Evolutionary conservation across 345 rosid genomes (phyloP), one percentile per base, ranked within the genome.

Genomic region (Euphorbia lathyris): DNA sequence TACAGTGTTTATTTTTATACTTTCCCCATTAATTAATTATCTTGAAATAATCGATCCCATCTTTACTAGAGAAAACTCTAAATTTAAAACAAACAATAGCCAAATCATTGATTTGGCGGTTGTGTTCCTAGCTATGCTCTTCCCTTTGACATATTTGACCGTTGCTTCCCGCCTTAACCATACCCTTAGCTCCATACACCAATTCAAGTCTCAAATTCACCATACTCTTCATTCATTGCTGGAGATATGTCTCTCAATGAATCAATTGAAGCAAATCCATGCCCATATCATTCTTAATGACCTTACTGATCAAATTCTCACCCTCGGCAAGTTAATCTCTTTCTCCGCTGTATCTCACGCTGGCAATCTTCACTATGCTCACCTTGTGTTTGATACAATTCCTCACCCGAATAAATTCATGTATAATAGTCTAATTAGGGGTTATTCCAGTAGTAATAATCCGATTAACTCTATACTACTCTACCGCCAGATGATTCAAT

Each of bases 381-480:
- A 52, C 25, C 58, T 27, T 14, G 65, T 58, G 9, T 66, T 65
- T 60, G 23, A 72, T 14, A 68, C 4, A 64, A 63, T 72, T 55
- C 29, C 22, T 13, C 7, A 38, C 9, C 67, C 75, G 29, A 64
- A 38, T 42, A 42, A 72, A 36, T 72, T 72, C 47, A 72, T 55
- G 75, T 55, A 7, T 40, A 72, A 72, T 55, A 74, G 75, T 50
- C 57, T 78, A 59, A 78, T 73, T 29, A 76, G 81, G 68, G 84
- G 72, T 12, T 73, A 71, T 56, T 79, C 80, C 1, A 61, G 38
- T 50, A n/a, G 64, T 23, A 56, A 45, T 40, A 38, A 47, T 32
- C 79, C 80, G 9, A 10, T 65, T 27, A 72, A 81, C 66, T 80
- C 74, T 3, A 48, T 84, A 14, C 26, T 65, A 3, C 67, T 83